A percentile compares a stretch with the other conserved stretches of the same genome.
Conservation (phyloP, 2,329 filamentous ascomycete species). For the Microdochium trichocladiopsis region DNA sequence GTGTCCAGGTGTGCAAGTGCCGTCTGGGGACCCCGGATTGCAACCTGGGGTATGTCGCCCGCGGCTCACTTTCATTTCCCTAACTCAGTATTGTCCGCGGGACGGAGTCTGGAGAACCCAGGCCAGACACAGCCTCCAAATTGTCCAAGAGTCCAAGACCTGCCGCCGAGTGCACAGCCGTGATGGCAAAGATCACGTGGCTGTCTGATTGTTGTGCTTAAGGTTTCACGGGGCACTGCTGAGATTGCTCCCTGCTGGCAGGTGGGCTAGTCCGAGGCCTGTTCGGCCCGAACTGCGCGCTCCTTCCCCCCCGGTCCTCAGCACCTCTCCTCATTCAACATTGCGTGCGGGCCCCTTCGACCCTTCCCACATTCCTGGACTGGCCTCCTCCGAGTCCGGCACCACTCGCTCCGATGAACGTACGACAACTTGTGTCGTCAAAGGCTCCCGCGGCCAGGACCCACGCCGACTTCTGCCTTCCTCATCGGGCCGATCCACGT, state of each 20-base stretch:
- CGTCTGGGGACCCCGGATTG: background rate
- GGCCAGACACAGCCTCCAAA: background rate
- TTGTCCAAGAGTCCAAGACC: background rate
- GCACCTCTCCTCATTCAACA: background rate
- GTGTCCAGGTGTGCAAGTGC: background rate
- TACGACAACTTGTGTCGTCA: background rate
- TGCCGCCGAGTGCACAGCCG: background rate
- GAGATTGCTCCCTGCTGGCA: background rate
- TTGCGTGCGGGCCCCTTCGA: background rate
- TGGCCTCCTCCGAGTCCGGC: background rate
- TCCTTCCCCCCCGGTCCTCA: background rate
- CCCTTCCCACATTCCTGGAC: background rate
- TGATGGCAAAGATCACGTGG: background rate
- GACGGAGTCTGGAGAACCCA: background rate
- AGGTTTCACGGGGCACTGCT: background rate
- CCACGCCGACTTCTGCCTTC: background rate
- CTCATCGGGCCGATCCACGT: background rate
- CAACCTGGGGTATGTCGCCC: background rate
- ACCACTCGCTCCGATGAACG: background rate
- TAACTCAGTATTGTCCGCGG: background rate
- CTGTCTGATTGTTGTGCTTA: background rate
- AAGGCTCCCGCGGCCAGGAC: background rate
- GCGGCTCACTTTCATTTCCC: background rate
- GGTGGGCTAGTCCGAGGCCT: background rate
- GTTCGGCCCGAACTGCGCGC: background rate